phyloP scores from a whole-genome alignment of 108 stramenopile species.

The Cylindrotheca fusiformis region DNA sequence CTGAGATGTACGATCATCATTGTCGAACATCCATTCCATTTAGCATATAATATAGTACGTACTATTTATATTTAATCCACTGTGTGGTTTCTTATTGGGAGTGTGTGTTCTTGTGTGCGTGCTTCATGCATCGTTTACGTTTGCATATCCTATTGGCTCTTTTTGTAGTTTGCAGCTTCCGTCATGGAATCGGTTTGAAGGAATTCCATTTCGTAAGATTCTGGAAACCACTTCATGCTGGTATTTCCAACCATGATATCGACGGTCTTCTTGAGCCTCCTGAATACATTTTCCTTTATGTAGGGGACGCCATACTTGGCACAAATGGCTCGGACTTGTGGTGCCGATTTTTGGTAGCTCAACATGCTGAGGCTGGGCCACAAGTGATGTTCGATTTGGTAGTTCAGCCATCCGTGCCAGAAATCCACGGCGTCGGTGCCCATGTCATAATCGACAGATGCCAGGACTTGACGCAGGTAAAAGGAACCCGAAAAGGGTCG shows the following conservation, averaged over 20 bases:
- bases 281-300: constrained; percentile 56
- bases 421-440: constrained; percentile 69
- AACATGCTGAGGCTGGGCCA: constrained; percentile 72
- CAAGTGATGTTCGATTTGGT: constrained; percentile 75
- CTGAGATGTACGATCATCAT: too few relatives aligned
- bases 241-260: constrained; percentile 67
- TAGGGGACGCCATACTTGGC: constrained; percentile 57
- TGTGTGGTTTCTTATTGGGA: too few relatives aligned
- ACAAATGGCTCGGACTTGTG: constrained; percentile 50
- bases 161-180: constrained; percentile 15
- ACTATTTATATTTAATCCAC: too few relatives aligned
- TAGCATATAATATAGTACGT: too few relatives aligned
- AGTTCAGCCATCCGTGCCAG: constrained; percentile 70
- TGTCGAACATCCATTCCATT: too few relatives aligned
- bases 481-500: constrained; percentile 59
- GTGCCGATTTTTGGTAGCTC: constrained; percentile 60
- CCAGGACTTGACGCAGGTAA: constrained; percentile 65
- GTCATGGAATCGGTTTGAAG: constrained; percentile 18
- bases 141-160: constrained; percentile 5
- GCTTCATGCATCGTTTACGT: too few relatives aligned
- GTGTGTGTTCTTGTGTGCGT: too few relatives aligned
- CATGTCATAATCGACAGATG: constrained; percentile 42
- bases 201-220: constrained; percentile 32
- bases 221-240: constrained; percentile 58
- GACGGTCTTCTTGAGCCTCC: constrained; percentile 51